These are phyloP conservation scores for Apostasia ramifera DNA, from an alignment of 106 monocot genomes.

Conservation along the genomic window DNA sequence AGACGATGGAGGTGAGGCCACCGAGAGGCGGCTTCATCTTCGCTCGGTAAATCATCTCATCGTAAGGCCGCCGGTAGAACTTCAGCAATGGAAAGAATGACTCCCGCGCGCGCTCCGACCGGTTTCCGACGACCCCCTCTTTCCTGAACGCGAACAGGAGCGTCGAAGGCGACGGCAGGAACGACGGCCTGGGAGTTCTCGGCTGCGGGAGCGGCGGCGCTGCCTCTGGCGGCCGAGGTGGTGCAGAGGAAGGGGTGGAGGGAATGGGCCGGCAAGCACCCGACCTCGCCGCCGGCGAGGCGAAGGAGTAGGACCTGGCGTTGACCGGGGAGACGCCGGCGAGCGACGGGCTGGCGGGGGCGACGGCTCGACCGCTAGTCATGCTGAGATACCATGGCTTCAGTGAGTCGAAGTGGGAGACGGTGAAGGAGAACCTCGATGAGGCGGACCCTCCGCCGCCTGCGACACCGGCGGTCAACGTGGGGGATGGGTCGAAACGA, in stretches of 20 bases:
- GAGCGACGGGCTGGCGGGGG: constrained; percentile 24
- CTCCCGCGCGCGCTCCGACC: constrained; percentile 18
- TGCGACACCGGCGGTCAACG: background rate
- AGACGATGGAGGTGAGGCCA: constrained; percentile 83
- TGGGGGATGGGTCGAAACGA: constrained; percentile 30
- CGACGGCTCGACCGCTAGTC: constrained; percentile 8
- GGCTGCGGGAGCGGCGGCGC: constrained; percentile 3
- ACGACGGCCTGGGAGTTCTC: constrained; percentile 79
- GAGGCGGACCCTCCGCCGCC: constrained; percentile 32
- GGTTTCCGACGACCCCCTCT: constrained; percentile 15
- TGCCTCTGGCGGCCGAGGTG: constrained; percentile 20
- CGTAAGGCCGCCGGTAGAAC: constrained; percentile 75
- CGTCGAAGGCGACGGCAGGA: constrained; percentile 64
- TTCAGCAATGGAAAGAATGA: constrained; percentile 47
- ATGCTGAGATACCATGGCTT: constrained; percentile 71
- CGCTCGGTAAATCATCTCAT: constrained; percentile 74
- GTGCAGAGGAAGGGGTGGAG: constrained; percentile 61
- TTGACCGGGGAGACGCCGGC: constrained; percentile 25
- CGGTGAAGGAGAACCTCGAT: constrained; percentile 75
- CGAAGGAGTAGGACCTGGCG: constrained; percentile 56
- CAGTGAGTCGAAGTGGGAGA: constrained; percentile 56
- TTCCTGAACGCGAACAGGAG: constrained; percentile 33
- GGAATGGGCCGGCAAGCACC: constrained; percentile 6
- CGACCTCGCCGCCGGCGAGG: constrained; percentile 33
- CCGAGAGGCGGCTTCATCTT: constrained; percentile 85